Conservation (phyloP, 805 yeast species). For the Candida gorgasii region DNA sequence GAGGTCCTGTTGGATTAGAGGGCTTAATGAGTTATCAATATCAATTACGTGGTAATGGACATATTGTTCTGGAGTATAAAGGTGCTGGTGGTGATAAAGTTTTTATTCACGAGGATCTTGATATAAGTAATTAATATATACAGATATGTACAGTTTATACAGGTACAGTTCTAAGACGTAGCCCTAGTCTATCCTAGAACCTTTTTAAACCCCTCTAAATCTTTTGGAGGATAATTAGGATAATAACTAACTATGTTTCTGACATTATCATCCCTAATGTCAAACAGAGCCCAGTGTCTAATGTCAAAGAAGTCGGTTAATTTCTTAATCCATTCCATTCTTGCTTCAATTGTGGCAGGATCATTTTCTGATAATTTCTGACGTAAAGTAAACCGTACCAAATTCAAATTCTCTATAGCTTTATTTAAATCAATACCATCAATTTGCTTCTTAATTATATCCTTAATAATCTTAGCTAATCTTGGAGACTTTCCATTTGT, state of each 20-base stretch:
- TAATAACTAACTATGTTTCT: slow-evolving; percentile 46
- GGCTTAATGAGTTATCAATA: slow-evolving; percentile 96
- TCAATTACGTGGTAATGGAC: slow-evolving; percentile 90
- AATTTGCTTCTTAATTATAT: slow-evolving; percentile 54
- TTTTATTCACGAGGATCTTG: slow-evolving; percentile 66
- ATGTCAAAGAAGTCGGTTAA: slow-evolving; percentile 62
- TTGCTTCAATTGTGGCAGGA: slow-evolving; percentile 49
- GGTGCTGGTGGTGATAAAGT: slow-evolving; percentile 89
- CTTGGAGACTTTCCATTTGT: slow-evolving; percentile 85
- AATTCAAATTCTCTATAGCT: slow-evolving; percentile 63
- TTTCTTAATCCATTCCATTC: slow-evolving; percentile 72
- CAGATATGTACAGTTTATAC: too few relatives aligned
- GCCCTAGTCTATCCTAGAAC: background rate
- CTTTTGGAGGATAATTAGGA: slow-evolving; percentile 51
- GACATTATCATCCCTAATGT: slow-evolving; percentile 32
- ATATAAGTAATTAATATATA: too few relatives aligned
- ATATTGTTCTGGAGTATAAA: slow-evolving; percentile 83
- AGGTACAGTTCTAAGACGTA: too few relatives aligned
- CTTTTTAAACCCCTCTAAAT: slow-evolving; percentile 18
- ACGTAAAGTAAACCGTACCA: slow-evolving; percentile 53
- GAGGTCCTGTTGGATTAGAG: slow-evolving; percentile 98
- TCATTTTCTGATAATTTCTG: slow-evolving; percentile 47
- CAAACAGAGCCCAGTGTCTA: slow-evolving; percentile 56
- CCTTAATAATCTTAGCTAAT: slow-evolving; percentile 53
- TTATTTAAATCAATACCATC: slow-evolving; percentile 48